These are phyloP conservation scores for Macaranga tanarius DNA, from an alignment of 441 rosid species.

Conservation along the genomic window DNA sequence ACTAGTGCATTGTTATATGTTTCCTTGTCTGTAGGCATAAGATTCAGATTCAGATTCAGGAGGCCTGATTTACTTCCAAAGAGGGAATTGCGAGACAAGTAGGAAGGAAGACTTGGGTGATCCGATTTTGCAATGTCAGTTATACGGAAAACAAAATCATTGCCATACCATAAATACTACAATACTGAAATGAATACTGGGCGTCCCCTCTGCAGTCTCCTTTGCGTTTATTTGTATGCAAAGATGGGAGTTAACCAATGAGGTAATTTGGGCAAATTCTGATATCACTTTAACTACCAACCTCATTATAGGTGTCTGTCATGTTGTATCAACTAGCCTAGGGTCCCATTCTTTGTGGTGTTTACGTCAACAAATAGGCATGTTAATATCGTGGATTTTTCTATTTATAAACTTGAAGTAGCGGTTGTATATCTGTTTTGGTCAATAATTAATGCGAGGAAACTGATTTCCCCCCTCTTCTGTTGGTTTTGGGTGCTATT, in stretches of 20 bases:
- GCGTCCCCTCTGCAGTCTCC: constrained; percentile 3
- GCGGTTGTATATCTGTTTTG: not conserved
- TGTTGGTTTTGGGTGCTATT: not conserved
- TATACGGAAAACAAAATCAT: not conserved
- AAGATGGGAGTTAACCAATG: constrained; percentile 3
- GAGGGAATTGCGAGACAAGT: constrained; percentile 75
- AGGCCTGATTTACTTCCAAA: constrained; percentile 78
- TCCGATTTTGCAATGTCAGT: constrained; percentile 2
- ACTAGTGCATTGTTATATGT: not conserved
- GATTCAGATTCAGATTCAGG: constrained; percentile 73
- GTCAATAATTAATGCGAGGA: not conserved
- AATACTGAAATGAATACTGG: constrained; percentile 8
- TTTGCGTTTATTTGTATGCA: constrained; percentile 2
- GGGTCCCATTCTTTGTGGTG: not conserved
- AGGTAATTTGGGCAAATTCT: not conserved
- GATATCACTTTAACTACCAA: not conserved
- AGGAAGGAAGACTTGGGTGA: constrained; percentile 4
- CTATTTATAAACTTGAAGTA: not conserved
- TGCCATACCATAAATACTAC: not conserved
- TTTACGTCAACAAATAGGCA: no score
- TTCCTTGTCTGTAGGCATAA: constrained; percentile 46
- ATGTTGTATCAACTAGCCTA: constrained; percentile 10
- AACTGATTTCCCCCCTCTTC: not conserved
- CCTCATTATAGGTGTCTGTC: constrained; percentile 1
- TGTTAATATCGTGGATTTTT: not conserved